Evolutionary conservation across 305 asterid species (phyloP).

Genomic region (Plantago coronopus): DNA sequence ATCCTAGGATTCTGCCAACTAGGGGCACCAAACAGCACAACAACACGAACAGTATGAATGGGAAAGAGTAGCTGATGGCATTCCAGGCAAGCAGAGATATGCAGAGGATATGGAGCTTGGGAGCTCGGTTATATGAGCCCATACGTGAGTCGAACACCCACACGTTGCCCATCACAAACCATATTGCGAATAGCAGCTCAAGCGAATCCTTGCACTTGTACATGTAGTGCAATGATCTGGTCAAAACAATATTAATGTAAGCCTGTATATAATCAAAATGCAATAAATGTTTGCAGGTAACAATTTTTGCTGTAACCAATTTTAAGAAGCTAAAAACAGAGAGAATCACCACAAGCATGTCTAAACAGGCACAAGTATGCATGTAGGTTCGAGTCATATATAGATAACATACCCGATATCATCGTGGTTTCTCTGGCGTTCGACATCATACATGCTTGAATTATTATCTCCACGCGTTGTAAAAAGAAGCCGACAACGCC

Average conservation of each 20-base stretch:
- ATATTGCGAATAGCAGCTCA: constrained; percentile 79
- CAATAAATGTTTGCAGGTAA: no score
- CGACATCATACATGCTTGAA: constrained; percentile 41
- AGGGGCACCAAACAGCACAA: constrained; percentile 79
- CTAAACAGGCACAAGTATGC: no score
- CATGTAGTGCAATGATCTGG: constrained; percentile 45
- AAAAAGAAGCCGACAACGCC: constrained; percentile 46
- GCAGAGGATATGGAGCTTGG: constrained; percentile 80
- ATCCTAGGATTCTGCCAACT: constrained; percentile 65
- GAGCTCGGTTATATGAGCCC: constrained; percentile 60
- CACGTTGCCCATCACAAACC: constrained; percentile 94
- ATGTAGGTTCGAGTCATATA: no score
- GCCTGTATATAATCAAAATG: no score
- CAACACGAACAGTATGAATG: constrained; percentile 70
- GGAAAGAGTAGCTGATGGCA: constrained; percentile 84
- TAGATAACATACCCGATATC: constrained; percentile 53
- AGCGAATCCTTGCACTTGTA: constrained; percentile 58
- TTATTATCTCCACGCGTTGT: constrained; percentile 29
- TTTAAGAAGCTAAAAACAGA: no score
- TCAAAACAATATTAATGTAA: neutral
- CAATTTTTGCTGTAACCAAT: no score
- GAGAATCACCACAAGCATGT: no score
- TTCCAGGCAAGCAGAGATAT: constrained; percentile 77
- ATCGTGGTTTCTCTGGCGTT: constrained; percentile 55
- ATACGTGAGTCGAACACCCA: constrained; percentile 86